Evolutionary conservation across 2,329 filamentous ascomycete genomes (phyloP), one percentile per base, ranked within the genome.

Genomic region (Drechslera avenae): DNA sequence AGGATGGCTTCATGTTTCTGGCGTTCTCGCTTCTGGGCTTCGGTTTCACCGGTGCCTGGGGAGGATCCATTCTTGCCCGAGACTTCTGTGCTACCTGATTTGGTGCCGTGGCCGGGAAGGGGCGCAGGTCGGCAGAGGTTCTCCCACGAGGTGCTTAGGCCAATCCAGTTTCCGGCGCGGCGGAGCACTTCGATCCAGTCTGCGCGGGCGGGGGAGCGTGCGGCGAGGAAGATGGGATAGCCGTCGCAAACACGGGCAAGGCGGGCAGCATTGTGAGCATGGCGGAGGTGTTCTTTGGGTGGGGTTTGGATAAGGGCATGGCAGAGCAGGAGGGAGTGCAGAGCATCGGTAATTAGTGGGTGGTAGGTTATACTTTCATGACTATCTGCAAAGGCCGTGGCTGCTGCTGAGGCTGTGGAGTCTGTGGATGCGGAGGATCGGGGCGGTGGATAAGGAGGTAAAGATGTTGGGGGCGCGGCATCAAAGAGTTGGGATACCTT

Each of bases 271-370:
- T 92, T 94, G 76, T 91, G 82, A 0, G 89, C 89, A 68, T 94
- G 89, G 30, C 90, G 88, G 41, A 86, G 83, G 28, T 92, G 82
- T 69, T 94, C 90, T 62, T 88, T 90, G 9, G 83, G 73, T 0
- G 89, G 88, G 0, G 90, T 95, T 72, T 93, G 90, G 6, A 90
- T 75, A 8, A 95, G 83, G n/a, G 83, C 83, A 72, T 95, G 90
- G 59, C 86, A 88, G 33, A 95, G 82, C 7, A 95, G 83, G 1
- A 94, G 74, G 4, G 86, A 87, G 71, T 95, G 90, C 0, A 95
- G 81, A 1, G 88, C 88, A 59, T 95, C 90, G 5, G 85, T 85
- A 9, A 95, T 79, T 7, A 94, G 80, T 0, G 90, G 91, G 64
- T 95, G 90, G 68, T 90, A 94, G 1, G 89, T 94, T 21, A 90